phyloP scores from a whole-genome alignment of 2,329 filamentous ascomycete genomes.

The Xylariaceae sp. region DNA sequence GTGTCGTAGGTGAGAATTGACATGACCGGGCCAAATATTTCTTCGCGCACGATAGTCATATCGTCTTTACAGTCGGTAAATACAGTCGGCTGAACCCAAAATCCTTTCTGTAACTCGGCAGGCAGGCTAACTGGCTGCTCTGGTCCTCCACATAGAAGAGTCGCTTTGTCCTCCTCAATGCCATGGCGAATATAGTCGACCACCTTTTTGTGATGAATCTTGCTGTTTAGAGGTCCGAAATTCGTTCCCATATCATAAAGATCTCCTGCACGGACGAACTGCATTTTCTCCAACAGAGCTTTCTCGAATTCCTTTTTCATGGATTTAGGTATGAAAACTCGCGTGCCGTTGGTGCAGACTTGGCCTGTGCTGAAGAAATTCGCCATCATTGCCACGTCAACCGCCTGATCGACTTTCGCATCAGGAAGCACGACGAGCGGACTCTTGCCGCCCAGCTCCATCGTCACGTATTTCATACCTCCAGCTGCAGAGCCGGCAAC shows the following conservation, averaged over 20 bases:
- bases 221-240: conserved; percentile 78
- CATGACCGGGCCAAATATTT: conserved; percentile 89
- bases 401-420: conserved; percentile 73
- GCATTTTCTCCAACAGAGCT: conserved; percentile 65
- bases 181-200: conserved; percentile 72
- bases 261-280: conserved; percentile 66
- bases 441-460: conserved; percentile 88
- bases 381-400: conserved; percentile 86
- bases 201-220: conserved; percentile 73
- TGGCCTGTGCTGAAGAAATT: conserved; percentile 91
- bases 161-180: conserved; percentile 68
- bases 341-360: conserved; percentile 88
- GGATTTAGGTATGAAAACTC: conserved; percentile 71
- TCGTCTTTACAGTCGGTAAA: conserved; percentile 81
- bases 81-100: conserved; percentile 78
- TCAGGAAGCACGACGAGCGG: conserved; percentile 78
- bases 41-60: conserved; percentile 76
- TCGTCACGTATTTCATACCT: conserved; percentile 85
- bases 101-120: conserved; percentile 56
- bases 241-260: conserved; percentile 71
- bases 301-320: conserved; percentile 67
- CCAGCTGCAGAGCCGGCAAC: conserved; percentile 72
- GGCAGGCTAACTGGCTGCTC: conserved; percentile 53
- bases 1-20: conserved; percentile 70
- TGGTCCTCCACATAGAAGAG: conserved; percentile 66